phyloP scores from a whole-genome alignment of 2,329 filamentous ascomycete genomes.

The Apiospora kogelbergensis region DNA sequence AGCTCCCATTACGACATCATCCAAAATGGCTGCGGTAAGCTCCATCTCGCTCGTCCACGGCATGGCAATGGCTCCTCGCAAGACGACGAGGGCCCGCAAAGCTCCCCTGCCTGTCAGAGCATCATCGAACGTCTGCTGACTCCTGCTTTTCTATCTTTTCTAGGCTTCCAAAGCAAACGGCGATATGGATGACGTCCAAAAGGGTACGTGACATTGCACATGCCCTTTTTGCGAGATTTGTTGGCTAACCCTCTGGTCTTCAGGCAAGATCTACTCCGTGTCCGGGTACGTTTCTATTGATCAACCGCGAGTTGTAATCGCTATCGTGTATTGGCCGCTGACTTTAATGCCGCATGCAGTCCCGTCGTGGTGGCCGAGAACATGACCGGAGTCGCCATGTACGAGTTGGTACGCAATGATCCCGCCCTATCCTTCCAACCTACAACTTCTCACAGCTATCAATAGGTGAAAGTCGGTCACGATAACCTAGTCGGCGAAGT shows the following conservation, averaged over 20 bases:
- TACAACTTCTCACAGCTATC: conserved; percentile 2
- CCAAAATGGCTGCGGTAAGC: conserved; percentile 59
- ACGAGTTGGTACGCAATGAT: conserved; percentile 76
- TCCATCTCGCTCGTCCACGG: conserved; percentile 11
- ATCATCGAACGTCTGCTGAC: neutral
- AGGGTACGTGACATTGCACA: conserved; percentile 23
- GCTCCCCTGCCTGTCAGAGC: neutral
- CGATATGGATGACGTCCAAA: conserved; percentile 29
- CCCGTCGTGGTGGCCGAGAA: conserved; percentile 97
- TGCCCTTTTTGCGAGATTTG: conserved; percentile 9
- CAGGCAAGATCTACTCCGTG: conserved; percentile 60
- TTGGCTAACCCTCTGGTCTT: conserved; percentile 14
- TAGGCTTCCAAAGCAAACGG: conserved; percentile 30
- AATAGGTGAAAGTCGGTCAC: conserved; percentile 84
- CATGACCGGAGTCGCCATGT: conserved; percentile 99
- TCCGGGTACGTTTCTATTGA: conserved; percentile 36
- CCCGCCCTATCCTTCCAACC: neutral
- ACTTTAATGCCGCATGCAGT: conserved; percentile 41
- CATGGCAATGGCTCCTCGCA: neutral
- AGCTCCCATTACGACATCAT: conserved; percentile 28
- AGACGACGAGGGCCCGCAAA: neutral
- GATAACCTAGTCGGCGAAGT: conserved; percentile 94
- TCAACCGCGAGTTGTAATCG: neutral
- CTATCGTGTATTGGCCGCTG: conserved; percentile 27
- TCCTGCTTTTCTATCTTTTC: neutral